Evolutionary conservation across 768 basidiomycete genomes (phyloP), one percentile per base, ranked within the genome.

Genomic region (Termitomyces sp.): DNA sequence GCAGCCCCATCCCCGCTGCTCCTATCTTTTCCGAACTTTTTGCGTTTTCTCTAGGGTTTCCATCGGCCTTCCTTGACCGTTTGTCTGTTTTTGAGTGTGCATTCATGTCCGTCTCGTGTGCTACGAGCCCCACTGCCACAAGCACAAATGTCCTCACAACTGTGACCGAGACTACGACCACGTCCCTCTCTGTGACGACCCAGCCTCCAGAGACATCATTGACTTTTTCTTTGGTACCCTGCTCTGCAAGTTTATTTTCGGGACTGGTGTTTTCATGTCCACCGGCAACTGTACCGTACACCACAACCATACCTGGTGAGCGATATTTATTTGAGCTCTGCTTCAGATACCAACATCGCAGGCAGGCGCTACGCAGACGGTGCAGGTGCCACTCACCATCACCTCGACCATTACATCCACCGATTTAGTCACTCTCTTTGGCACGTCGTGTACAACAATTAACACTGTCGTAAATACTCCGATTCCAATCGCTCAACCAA

Each of bases 111-210:
- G 72, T 73, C 67, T 67, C 79, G 55, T 83, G 81, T 63, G 67
- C 67, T 39, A 68, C 78, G 22, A 69, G 72, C 53, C 75, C 81
- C 49, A 81, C 79, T 7, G 69, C 70, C 63, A 81, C 81, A 6
- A 67, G 68, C 47, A 80, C 76, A 59, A 70, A 68, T 47, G 66
- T 73, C 6, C 34, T 78, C 63, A 75, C 73, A 9, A 69, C 73
- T 3, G 72, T 72, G 27, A 66, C 63, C 22, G 55, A 70, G 6
- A 68, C 72, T 18, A 79, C 76, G 6, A 75, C 75, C 9, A 71
- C 70, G 57, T 74, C 76, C 7, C 68, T 68, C 24, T 75, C 73
- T 56, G 52, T 70, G 12, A 70, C 72, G 27, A 73, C 67, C 18
- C 56, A 60, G 45, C 72, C 72, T 13, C 65, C 69, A 13, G 52